A percentile compares a stretch with the other conserved stretches of the same genome.
phyloP scores from a whole-genome alignment of 352 stramenopile genomes.

The Pythium biforme region DNA sequence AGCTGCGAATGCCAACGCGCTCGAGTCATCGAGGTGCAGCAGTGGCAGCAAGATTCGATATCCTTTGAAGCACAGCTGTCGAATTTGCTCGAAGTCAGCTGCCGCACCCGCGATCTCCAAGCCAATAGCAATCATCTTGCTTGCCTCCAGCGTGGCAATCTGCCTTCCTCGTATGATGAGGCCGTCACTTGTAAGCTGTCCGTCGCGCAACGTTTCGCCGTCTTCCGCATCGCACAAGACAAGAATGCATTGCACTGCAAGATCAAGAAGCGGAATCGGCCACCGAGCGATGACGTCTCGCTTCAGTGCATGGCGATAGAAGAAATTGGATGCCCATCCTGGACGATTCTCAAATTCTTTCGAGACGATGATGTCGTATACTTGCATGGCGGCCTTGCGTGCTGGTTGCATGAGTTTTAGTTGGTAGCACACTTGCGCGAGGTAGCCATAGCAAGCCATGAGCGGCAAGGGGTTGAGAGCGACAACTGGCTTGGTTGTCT shows the following conservation, averaged over 20 bases:
- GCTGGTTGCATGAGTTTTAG: conserved; percentile 31
- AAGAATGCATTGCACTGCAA: conserved; percentile 47
- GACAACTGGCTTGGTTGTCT: conserved; percentile 56
- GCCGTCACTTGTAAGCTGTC: conserved; percentile 27
- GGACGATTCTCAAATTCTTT: conserved; percentile 25
- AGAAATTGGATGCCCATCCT: conserved; percentile 55
- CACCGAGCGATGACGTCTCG: conserved; percentile 42
- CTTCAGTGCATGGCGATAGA: conserved; percentile 62
- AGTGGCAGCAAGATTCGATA: conserved; percentile 66
- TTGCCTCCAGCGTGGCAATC: conserved; percentile 43
- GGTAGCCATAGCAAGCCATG: conserved; percentile 64
- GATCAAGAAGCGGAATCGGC: conserved; percentile 50
- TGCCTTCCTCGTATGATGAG: conserved; percentile 33
- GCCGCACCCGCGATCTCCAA: conserved; percentile 61
- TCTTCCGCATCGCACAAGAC: conserved; percentile 55
- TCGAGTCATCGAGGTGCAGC: conserved; percentile 49
- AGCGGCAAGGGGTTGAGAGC: conserved; percentile 68
- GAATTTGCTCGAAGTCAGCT: conserved; percentile 50
- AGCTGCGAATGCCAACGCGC: conserved; percentile 42
- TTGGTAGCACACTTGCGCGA: conserved; percentile 55
- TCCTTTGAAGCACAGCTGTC: conserved; percentile 57
- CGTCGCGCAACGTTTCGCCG: conserved; percentile 44
- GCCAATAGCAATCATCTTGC: conserved; percentile 48
- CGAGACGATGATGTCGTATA: conserved; percentile 56
- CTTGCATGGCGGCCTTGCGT: conserved; percentile 36